Percentiles rank a stretch among this genome's conserved stretches.
Conservation (phyloP, 805 yeast species). For the Spathaspora gorwiae region DNA sequence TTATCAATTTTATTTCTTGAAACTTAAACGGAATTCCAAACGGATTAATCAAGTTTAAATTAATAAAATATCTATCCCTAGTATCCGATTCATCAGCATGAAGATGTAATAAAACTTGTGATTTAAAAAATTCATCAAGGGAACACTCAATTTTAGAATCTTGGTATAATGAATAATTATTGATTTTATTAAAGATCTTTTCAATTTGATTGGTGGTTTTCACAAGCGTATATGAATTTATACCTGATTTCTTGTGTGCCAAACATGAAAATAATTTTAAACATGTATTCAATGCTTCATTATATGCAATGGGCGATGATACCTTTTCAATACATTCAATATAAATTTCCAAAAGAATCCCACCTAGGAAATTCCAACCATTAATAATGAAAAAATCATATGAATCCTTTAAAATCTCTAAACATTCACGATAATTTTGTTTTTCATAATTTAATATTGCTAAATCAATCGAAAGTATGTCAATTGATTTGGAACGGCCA, state of each 20-base stretch:
- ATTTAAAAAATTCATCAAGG: constrained; percentile 32
- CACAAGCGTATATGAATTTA: constrained; percentile 9
- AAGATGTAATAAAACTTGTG: constrained; percentile 34
- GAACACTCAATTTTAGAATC: constrained; percentile 13
- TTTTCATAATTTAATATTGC: constrained; percentile 64
- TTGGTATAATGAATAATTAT: constrained; percentile 16
- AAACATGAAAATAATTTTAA: constrained; percentile 36
- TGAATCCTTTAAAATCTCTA: constrained; percentile 59
- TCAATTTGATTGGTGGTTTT: constrained; percentile 13
- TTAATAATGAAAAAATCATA: constrained; percentile 61
- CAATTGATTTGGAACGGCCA: constrained; percentile 59
- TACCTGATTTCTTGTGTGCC: constrained; percentile 7
- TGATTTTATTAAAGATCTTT: constrained; percentile 8
- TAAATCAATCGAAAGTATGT: constrained; percentile 71
- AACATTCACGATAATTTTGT: constrained; percentile 55
- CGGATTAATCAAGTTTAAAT: constrained; percentile 26
- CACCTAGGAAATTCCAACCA: constrained; percentile 75
- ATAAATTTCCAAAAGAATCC: constrained; percentile 59
- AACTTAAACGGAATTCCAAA: constrained; percentile 21
- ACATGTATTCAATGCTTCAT: constrained; percentile 35
- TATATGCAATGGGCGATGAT: constrained; percentile 16
- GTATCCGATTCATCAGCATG: constrained; percentile 18
- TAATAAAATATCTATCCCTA: constrained; percentile 34
- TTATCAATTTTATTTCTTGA: constrained; percentile 15
- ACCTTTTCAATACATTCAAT: constrained; percentile 58